phyloP scores from a whole-genome alignment of 306 rosid genomes.

The Pterocarpus santalinus region DNA sequence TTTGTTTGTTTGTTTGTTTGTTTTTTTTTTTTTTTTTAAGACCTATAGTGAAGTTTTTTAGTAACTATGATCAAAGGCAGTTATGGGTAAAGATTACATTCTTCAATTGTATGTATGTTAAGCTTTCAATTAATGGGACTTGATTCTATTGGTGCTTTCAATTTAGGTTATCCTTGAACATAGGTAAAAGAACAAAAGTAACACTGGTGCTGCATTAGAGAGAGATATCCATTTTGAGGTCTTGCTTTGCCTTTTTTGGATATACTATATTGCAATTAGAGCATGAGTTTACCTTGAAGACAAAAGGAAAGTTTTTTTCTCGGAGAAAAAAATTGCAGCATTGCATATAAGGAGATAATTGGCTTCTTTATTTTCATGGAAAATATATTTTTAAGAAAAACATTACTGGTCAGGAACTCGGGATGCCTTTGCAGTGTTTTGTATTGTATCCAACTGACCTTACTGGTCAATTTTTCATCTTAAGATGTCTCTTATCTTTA shows the following conservation, averaged over 20 bases:
- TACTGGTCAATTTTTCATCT: too few relatives aligned
- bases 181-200: background rate
- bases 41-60: background rate
- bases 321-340: background rate
- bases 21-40: background rate
- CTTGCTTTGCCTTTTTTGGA: constrained; percentile 1
- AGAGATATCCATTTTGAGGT: background rate
- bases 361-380: background rate
- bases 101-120: background rate
- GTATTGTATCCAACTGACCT: background rate
- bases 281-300: constrained; percentile 6
- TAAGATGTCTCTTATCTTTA: too few relatives aligned
- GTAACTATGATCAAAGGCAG: background rate
- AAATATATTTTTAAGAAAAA: background rate
- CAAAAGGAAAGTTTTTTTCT: background rate
- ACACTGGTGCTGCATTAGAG: background rate
- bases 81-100: background rate
- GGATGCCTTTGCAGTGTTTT: background rate
- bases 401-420: too few relatives aligned
- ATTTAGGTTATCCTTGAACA: constrained; percentile 15
- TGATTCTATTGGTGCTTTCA: background rate
- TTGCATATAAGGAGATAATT: background rate
- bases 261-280: background rate
- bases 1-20: background rate
- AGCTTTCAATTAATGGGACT: constrained; percentile 9